Conservation (phyloP, 2,329 filamentous ascomycete genomes). For the Pseudocercospora pini-densiflorae region DNA sequence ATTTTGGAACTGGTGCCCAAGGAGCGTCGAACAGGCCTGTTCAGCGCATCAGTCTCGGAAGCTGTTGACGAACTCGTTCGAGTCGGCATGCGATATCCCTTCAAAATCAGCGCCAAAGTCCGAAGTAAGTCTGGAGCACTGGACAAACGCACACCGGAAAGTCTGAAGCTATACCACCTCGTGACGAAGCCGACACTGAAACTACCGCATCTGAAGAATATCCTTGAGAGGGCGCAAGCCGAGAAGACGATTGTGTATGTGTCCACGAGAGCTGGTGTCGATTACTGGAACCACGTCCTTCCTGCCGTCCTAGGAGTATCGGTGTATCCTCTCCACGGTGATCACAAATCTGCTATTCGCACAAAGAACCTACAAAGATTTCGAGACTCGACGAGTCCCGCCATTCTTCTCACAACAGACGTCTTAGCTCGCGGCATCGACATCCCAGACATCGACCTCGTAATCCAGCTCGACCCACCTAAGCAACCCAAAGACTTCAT, state of each 20-base stretch:
- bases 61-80: conserved; percentile 91
- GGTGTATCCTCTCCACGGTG: conserved; percentile 85
- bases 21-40: conserved; percentile 88
- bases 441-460: conserved; percentile 88
- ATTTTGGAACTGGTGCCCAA: conserved; percentile 87
- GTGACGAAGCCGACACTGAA: conserved; percentile 78
- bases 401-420: conserved; percentile 88
- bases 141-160: conserved; percentile 87
- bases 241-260: conserved; percentile 90
- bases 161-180: conserved; percentile 88
- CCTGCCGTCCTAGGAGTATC: conserved; percentile 71
- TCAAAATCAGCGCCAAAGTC: conserved; percentile 93
- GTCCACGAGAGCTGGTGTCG: conserved; percentile 91
- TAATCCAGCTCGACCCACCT: conserved; percentile 83
- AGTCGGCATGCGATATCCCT: conserved; percentile 89
- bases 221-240: conserved; percentile 67
- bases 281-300: conserved; percentile 87
- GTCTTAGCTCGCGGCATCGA: conserved; percentile 89
- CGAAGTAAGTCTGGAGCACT: conserved; percentile 74
- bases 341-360: conserved; percentile 85
- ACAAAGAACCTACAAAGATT: conserved; percentile 87
- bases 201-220: conserved; percentile 71
- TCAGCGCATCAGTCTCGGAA: conserved; percentile 95
- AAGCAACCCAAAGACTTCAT: conserved; percentile 86
- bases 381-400: conserved; percentile 72